Evolutionary conservation across 805 yeast species (phyloP), one percentile per base, ranked within the genome.

Genomic region (Kurtzmaniella cleridarum): DNA sequence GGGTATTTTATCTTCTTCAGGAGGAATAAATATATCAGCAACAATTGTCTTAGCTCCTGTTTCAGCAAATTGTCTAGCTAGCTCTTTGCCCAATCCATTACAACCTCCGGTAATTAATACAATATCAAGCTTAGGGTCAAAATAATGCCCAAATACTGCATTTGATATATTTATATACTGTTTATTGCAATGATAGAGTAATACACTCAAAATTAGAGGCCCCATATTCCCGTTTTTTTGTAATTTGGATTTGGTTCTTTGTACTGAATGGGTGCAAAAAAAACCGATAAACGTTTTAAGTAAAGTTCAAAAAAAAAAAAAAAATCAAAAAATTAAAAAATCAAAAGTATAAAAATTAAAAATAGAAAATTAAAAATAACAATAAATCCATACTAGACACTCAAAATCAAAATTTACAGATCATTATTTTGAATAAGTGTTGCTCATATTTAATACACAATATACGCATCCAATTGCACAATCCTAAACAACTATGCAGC

Each of bases 81-180:
- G 45, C 45, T 78, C 84, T 31, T 62, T 63, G 0, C 98, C 98
- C 8, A 91, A 66, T 0, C 97, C 98, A 0, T 78, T 64, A 3
- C 75, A 55, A 0, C 97, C 98, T 0, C 98, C 98, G 0, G 98
- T 90, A 15, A 91, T 65, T 3, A 89, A 60, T 0, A 79, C 83
- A 9, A 83, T 66, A 51, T 86, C 95, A 9, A 66, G 59, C 17
- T 53, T 57, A 0, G 76, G 73, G 29, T 78, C 81, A 43, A 73
- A 72, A 9, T 62, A 64, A 40, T 69, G 73, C 1, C 86, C 86
- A 15, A 79, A 54, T 1, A 76, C 23, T 2, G 57, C 31, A 20
- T 69, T 64, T 0, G 78, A 64, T 3, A 61, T 35, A 3, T 47
- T 45, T 20, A 66, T 49, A 14, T 63, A 46, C 13, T 43, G 41